Evolutionary conservation across 768 basidiomycete genomes (phyloP), one percentile per base, ranked within the genome.

Genomic region (Psilocybe sp.): DNA sequence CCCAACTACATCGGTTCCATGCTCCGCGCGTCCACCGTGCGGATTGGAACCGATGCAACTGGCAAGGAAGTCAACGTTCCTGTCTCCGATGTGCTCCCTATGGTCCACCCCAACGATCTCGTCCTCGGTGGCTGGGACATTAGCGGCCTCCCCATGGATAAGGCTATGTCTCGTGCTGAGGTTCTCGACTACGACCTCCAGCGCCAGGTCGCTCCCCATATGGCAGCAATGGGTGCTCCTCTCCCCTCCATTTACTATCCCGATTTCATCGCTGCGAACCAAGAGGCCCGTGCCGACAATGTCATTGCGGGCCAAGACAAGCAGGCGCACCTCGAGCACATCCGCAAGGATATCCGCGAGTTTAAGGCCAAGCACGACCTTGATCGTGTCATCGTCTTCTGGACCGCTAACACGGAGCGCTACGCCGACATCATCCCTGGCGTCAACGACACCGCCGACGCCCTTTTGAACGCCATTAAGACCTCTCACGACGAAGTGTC

Each of bases 61-160:
- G 89, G 88, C 59, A 91, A 92, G 72, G 97, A 98, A 62, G 82
- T 98, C 57, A 80, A 94, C 61, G 85, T 96, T 54, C 97, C 97
- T 14, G 73, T 98, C 62, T 89, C 86, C 9, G 94, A 96, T 61
- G 82, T 98, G 54, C 80, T 97, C 38, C 95, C 95, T 42, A 97
- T 96, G 92, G 93, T 95, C 42, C 94, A 98, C 72, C 96, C 96
- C 44, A 95, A 97, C 64, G 97, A 98, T 70, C 86, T 98, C 62
- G 91, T 97, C 57, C 82, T 98, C 55, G 92, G 97, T 43, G 96
- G 97, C 15, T 99, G 96, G 97, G 97, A 99, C 63, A 98, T 99
- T 63, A 97, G 94, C 38, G 80, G 85, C 38, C 38, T 83, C 35
- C 68, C 83, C 37, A 80, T 99, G 73, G 94, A 98, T 69, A 79